Evolutionary conservation across 805 yeast genomes (phyloP).

Genomic region (Wickerhamomyces queroliae): DNA sequence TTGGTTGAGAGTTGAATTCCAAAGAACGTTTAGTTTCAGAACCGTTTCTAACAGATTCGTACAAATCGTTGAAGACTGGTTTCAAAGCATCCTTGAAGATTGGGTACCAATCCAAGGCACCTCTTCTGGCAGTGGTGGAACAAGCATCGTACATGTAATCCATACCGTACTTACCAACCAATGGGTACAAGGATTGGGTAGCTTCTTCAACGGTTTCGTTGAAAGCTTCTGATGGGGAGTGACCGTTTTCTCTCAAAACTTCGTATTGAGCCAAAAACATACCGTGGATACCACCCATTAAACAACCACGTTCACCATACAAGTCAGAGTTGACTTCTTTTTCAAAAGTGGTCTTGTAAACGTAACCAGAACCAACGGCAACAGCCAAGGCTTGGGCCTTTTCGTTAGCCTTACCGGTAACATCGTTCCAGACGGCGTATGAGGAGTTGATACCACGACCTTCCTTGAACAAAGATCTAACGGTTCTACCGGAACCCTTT

Average conservation of each 20-base stretch:
- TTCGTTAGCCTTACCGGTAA: slow-evolving; percentile 98
- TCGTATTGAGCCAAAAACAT: slow-evolving; percentile 99
- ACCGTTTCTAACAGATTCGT: slow-evolving; percentile 93
- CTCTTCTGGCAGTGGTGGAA: slow-evolving; percentile 99
- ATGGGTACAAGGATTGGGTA: slow-evolving; percentile 98
- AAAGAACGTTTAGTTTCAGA: slow-evolving; percentile 96
- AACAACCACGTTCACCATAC: slow-evolving; percentile 99
- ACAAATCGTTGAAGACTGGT: slow-evolving; percentile 96
- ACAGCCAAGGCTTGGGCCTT: slow-evolving; percentile 97
- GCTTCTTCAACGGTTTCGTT: slow-evolving; percentile 99
- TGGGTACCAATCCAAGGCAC: slow-evolving; percentile 99
- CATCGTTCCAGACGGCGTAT: slow-evolving; percentile 99
- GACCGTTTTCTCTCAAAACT: slow-evolving; percentile 99
- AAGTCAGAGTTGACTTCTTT: slow-evolving; percentile 98
- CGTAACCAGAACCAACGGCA: slow-evolving; percentile 99
- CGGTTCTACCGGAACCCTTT: slow-evolving; percentile 99
- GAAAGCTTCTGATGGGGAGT: slow-evolving; percentile 99
- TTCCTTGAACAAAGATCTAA: slow-evolving; percentile 98
- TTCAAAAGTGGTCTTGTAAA: slow-evolving; percentile 98
- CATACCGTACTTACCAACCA: slow-evolving; percentile 99
- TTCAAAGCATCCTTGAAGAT: slow-evolving; percentile 97
- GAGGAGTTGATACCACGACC: slow-evolving; percentile 99
- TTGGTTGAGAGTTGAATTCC: slow-evolving; percentile 96
- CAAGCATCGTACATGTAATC: slow-evolving; percentile 99
- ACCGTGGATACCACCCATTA: slow-evolving; percentile 99